These are phyloP conservation scores for Chlorella sp. DNA, from an alignment of 139 green algal species.

Conservation along the genomic window DNA sequence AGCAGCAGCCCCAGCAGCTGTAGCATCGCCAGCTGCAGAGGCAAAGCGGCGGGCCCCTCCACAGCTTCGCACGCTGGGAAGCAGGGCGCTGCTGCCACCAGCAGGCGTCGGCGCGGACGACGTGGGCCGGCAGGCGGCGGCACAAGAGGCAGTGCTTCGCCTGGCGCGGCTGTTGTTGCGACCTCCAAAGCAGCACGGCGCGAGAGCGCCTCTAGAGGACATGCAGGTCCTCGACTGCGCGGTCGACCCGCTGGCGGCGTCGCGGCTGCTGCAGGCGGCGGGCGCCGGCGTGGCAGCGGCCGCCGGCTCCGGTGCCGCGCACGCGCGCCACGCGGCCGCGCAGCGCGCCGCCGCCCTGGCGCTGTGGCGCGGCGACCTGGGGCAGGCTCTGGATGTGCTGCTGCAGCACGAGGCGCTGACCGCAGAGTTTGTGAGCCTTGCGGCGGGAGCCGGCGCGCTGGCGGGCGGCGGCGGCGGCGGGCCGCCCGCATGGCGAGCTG, in stretches of 20 bases:
- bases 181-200: background rate
- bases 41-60: background rate
- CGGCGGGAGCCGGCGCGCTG: constrained; percentile 24
- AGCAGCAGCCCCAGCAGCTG: background rate
- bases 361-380: constrained; percentile 35
- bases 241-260: constrained; percentile 8
- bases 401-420: constrained; percentile 34
- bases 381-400: constrained; percentile 24
- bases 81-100: background rate
- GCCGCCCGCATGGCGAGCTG: constrained; percentile 28
- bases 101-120: background rate
- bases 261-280: constrained; percentile 2
- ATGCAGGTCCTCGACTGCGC: constrained; percentile 10
- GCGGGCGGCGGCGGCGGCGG: background rate
- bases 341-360: constrained; percentile 27
- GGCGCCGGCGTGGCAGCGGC: background rate
- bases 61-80: background rate
- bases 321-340: background rate
- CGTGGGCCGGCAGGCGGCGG: constrained; percentile 3
- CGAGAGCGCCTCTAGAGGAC: background rate
- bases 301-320: background rate
- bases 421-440: constrained; percentile 42
- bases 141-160: constrained; percentile 15
- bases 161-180: background rate
- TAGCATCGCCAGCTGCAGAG: background rate